These are phyloP conservation scores for Fusarium equiseti DNA, from an alignment of 2,329 filamentous ascomycete genomes.

Conservation along the genomic window DNA sequence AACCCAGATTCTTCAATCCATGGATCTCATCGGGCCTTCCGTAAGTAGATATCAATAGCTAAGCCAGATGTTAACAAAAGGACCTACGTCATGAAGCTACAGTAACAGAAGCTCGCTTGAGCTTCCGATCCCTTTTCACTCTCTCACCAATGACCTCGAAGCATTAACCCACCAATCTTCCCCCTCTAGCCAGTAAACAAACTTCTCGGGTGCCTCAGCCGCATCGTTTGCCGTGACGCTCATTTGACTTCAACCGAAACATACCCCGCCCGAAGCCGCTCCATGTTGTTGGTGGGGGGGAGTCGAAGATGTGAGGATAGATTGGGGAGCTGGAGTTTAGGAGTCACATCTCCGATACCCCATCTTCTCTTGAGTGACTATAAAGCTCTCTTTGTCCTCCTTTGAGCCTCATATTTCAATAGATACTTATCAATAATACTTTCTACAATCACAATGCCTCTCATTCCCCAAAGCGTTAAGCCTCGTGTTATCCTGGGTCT, in stretches of 20 bases:
- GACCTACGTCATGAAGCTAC: constrained; percentile 32
- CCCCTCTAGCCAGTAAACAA: constrained; percentile 1
- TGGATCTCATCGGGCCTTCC: neutral
- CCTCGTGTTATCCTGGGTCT: constrained; percentile 83
- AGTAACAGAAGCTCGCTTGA: neutral
- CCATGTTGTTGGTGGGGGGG: constrained; percentile 27
- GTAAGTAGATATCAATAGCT: neutral
- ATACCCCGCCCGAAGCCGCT: constrained; percentile 36
- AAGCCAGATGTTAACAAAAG: neutral
- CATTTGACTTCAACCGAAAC: constrained; percentile 11
- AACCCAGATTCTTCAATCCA: neutral
- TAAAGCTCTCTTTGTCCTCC: constrained; percentile 10
- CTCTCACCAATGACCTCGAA: neutral
- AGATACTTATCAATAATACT: neutral
- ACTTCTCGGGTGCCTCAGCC: constrained; percentile 2
- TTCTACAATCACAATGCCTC: constrained; percentile 57
- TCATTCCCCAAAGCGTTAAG: constrained; percentile 60
- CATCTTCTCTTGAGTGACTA: constrained; percentile 5
- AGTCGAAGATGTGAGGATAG: constrained; percentile 18
- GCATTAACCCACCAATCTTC: constrained; percentile 8
- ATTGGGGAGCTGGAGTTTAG: constrained; percentile 38
- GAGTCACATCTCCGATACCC: constrained; percentile 34
- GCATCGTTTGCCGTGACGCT: constrained; percentile 4
- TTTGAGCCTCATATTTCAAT: neutral
- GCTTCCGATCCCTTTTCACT: neutral